These are phyloP conservation scores for Piper longum DNA, from an alignment of 164 flowering plant genomes.

Conservation along the genomic window DNA sequence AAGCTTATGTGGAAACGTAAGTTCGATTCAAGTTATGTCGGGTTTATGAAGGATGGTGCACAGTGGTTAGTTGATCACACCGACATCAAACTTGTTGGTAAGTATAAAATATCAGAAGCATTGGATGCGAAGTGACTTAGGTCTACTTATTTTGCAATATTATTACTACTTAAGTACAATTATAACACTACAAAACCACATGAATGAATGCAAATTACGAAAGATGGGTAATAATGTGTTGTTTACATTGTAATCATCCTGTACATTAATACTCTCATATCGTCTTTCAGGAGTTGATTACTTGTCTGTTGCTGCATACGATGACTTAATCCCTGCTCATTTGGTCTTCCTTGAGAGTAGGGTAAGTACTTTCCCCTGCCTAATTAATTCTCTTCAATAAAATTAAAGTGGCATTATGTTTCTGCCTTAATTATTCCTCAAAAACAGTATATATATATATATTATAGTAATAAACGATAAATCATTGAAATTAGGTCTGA, in stretches of 20 bases:
- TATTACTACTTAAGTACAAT: too few species aligned
- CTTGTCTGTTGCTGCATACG: constrained; percentile 79
- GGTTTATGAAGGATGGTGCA: constrained; percentile 87
- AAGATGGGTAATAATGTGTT: too few species aligned
- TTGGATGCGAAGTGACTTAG: not conserved
- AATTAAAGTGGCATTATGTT: too few species aligned
- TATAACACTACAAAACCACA: too few species aligned
- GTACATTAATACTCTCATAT: not conserved
- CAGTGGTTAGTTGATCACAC: constrained; percentile 85
- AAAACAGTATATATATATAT: too few species aligned
- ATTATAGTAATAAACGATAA: too few species aligned
- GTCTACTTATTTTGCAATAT: too few species aligned
- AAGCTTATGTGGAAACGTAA: constrained; percentile 65
- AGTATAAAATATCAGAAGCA: constrained; percentile 8
- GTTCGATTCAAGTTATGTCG: constrained; percentile 83
- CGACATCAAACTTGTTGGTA: constrained; percentile 91
- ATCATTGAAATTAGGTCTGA: too few species aligned
- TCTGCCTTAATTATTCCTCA: too few species aligned
- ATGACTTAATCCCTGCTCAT: constrained; percentile 64
- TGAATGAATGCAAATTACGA: too few species aligned
- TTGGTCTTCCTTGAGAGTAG: constrained; percentile 51
- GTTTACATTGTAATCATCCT: not conserved
- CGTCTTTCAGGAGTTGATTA: constrained; percentile 63
- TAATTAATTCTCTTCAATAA: too few species aligned
- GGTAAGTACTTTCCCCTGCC: constrained; percentile 25